Evolutionary conservation across 192 early-diverging fungal species (phyloP).

Genomic region (Oehlia diaphana): DNA sequence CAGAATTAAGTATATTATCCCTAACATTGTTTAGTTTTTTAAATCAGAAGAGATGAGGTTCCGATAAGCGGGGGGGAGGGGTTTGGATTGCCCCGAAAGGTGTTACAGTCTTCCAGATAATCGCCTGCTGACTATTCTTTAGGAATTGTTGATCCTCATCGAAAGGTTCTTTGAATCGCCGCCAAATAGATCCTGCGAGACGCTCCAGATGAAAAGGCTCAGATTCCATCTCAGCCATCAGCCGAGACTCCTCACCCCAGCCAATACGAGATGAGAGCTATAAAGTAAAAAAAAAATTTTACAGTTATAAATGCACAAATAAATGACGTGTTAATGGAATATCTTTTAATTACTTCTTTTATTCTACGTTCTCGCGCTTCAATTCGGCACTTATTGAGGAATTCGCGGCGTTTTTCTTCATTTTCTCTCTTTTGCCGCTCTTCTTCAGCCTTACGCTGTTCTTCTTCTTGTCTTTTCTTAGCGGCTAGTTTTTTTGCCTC

Average conservation of each 20-base stretch:
- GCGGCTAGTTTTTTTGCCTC: not conserved
- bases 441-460: not conserved
- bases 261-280: not conserved
- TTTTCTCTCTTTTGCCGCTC: not conserved
- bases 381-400: not conserved
- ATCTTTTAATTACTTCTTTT: not conserved
- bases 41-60: not conserved
- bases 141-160: not conserved
- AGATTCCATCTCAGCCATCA: not conserved
- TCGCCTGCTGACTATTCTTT: not conserved
- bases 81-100: not conserved
- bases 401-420: not conserved
- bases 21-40: no score
- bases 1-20: no score
- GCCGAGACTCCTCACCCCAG: not conserved
- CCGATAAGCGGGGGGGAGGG: not conserved
- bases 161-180: not conserved
- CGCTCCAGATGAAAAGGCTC: not conserved
- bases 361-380: not conserved
- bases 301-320: not conserved
- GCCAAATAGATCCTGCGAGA: not conserved
- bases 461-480: not conserved
- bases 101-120: not conserved
- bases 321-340: not conserved
- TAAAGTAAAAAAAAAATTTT: not conserved